Evolutionary conservation across 2,329 filamentous ascomycete genomes (phyloP), one percentile per base, ranked within the genome.

Genomic region (Drechslera avenae): DNA sequence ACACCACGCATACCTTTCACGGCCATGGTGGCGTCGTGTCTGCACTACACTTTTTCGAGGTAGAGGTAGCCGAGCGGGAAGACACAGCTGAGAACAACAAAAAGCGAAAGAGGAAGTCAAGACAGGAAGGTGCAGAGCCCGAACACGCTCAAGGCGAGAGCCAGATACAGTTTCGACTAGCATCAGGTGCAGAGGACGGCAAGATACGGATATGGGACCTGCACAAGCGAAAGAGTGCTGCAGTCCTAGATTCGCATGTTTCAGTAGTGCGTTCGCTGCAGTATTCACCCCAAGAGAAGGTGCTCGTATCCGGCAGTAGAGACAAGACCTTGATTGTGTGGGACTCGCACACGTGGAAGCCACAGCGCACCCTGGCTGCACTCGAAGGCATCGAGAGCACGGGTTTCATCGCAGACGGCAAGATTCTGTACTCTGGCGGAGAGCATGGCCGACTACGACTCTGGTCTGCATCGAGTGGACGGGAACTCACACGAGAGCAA

Each of bases 251-350:
- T 54, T 94, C 91, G 0, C 95, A 99, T 70, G 91, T 96, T 17
- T 97, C 94, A 8, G 90, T 97, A 60, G 90, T 99, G n/a, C 87
- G 91, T 61, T 86, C 86, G 44, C 73, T 99, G 41, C 89, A 94
- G 63, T 99, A 89, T 72, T 94, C 89, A 4, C 73, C 85, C 0
- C 77, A 86, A 46, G 85, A 91, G 66, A 86, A 93, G 66, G 79
- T 86, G 4, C 78, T 99, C 23, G 81, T 99, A 2, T 94, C 91
- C 4, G 91, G 86, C 16, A 89, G 91, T 69, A 84, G 94, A 75
- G 94, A 99, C 76, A 95, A 96, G 77, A 97, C 94, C 0, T 83
- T 94, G 46, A 94, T 94, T 56, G 83, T 95, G 73, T 99, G 94
- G 93, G 89, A 96, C 74, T 83, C 88, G 16, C 83, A 79, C 58